These are phyloP conservation scores for Stephania cephalantha DNA, from an alignment of 164 flowering plant species.

Conservation along the genomic window DNA sequence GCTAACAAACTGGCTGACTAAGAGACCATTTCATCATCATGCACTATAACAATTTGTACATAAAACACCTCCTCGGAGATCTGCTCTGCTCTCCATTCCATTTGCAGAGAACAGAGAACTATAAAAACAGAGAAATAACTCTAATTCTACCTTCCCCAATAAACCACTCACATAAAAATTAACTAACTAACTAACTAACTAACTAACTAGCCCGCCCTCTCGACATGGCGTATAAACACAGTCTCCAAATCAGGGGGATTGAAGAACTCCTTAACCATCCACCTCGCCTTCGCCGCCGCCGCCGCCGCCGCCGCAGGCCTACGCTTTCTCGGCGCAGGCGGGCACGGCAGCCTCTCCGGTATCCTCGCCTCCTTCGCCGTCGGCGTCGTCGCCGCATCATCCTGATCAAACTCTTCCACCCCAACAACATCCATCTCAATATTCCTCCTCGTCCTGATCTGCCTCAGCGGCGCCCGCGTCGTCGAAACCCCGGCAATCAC, in stretches of 20 bases:
- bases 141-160: not conserved
- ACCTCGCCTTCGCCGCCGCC: constrained; percentile 14
- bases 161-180: not conserved
- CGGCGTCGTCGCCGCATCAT: constrained; percentile 45
- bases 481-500: constrained; percentile 27
- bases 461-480: constrained; percentile 17
- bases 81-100: not conserved
- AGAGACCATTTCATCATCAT: constrained; percentile 13
- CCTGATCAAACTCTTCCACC: constrained; percentile 10
- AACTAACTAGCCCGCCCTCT: constrained; percentile 34
- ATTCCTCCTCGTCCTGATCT: constrained; percentile 25
- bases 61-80: not conserved
- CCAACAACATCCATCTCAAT: constrained; percentile 8
- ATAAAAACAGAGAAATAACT: not conserved
- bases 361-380: constrained; percentile 54
- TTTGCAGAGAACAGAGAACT: constrained; percentile 2
- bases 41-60: constrained; percentile 29
- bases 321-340: constrained; percentile 78
- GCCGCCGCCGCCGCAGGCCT: constrained; percentile 25
- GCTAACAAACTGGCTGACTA: constrained; percentile 3
- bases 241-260: constrained; percentile 69
- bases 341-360: constrained; percentile 50
- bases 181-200: too few species aligned
- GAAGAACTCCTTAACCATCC: constrained; percentile 60
- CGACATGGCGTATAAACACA: constrained; percentile 47